Evolutionary conservation across 495 filamentous ascomycete species (phyloP).

Genomic region (Penicillium waksmanii): DNA sequence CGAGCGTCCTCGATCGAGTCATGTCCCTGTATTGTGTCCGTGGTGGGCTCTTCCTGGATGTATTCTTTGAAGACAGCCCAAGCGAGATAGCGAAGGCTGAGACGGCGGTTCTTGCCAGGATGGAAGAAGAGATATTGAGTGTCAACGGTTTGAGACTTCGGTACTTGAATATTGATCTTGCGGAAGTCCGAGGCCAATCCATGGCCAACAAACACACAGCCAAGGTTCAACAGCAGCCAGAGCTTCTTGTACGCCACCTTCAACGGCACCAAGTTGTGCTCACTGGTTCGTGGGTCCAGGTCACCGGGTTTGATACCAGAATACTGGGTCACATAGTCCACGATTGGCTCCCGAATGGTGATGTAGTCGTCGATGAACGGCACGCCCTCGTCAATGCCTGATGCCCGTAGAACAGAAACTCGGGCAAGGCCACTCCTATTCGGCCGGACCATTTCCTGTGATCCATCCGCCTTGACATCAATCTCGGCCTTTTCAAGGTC

Average conservation of each 20-base stretch:
- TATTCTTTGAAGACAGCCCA: conserved; percentile 86
- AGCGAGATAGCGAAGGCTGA: conserved; percentile 86
- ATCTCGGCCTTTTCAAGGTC: conserved; percentile 87
- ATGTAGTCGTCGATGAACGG: conserved; percentile 99
- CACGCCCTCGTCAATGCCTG: conserved; percentile 71
- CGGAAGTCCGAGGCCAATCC: conserved; percentile 92
- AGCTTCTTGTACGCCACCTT: conserved; percentile 97
- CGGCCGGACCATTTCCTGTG: conserved; percentile 81
- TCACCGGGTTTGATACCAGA: conserved; percentile 88
- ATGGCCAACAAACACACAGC: conserved; percentile 92
- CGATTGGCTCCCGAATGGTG: conserved; percentile 82
- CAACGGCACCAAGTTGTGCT: conserved; percentile 79
- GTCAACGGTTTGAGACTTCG: conserved; percentile 87
- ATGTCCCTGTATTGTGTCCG: conserved; percentile 58
- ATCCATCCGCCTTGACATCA: conserved; percentile 88
- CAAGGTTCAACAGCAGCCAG: conserved; percentile 93
- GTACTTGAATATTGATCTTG: conserved; percentile 95
- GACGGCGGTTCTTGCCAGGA: conserved; percentile 66
- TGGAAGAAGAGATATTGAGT: conserved; percentile 86
- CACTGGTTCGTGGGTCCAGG: conserved; percentile 71
- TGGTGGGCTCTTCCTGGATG: conserved; percentile 77
- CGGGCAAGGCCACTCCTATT: conserved; percentile 82
- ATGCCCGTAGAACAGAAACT: conserved; percentile 83
- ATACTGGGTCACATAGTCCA: conserved; percentile 92
- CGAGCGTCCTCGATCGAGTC: conserved; percentile 93